Evolutionary conservation across 441 rosid species (phyloP).

Genomic region (Populus hybrid): DNA sequence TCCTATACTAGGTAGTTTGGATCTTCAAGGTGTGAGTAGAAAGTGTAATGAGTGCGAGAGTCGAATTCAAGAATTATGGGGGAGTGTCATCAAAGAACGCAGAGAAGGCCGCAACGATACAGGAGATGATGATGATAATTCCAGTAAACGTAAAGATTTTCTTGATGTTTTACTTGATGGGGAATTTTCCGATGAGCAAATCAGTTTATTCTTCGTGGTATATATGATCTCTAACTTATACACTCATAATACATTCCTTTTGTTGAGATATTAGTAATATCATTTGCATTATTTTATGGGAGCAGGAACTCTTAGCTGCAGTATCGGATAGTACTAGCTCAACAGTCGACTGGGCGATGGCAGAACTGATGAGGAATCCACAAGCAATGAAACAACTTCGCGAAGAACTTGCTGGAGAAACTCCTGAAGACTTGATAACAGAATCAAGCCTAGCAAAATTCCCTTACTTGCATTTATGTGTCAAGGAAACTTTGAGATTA

Average conservation of each 20-base stretch:
- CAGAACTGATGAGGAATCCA: constrained; percentile 15
- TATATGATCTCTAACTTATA: not conserved
- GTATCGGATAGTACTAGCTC: constrained; percentile 17
- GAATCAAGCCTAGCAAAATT: constrained; percentile 30
- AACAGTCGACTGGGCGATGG: constrained; percentile 27
- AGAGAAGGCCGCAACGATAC: constrained; percentile 1
- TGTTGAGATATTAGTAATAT: no score
- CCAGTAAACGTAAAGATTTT: constrained; percentile 2
- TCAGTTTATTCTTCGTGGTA: constrained; percentile 20
- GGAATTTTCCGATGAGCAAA: constrained; percentile 20
- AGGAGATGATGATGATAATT: no score
- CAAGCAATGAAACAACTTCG: constrained; percentile 16
- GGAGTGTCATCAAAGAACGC: constrained; percentile 12
- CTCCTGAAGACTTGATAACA: constrained; percentile 25
- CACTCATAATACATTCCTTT: no score
- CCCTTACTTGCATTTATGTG: constrained; percentile 42
- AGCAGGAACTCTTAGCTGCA: constrained; percentile 26
- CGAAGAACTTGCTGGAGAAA: not conserved
- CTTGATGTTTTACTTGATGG: constrained; percentile 21
- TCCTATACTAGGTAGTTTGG: constrained; percentile 21
- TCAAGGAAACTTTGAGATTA: constrained; percentile 44
- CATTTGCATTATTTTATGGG: no score
- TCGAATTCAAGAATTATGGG: constrained; percentile 21
- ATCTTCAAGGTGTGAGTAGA: constrained; percentile 24
- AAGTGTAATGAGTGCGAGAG: not conserved